These are phyloP conservation scores for Mrakia hoshinonis DNA, from an alignment of 768 basidiomycete species.

Conservation along the genomic window DNA sequence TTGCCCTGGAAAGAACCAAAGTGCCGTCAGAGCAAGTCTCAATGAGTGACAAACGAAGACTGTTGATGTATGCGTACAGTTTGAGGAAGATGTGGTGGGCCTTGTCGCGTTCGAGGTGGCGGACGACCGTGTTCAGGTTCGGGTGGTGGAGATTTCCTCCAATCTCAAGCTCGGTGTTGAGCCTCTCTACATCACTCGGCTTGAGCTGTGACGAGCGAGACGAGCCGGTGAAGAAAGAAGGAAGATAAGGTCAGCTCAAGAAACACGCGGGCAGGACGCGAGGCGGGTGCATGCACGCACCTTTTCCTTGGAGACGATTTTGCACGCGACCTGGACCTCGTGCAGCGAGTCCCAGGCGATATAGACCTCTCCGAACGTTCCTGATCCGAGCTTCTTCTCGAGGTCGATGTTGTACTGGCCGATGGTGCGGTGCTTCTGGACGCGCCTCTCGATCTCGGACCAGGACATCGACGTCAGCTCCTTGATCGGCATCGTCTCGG, in stretches of 20 bases:
- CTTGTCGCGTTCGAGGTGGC: not conserved
- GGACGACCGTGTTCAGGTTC: constrained; percentile 7
- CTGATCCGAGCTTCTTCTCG: constrained; percentile 10
- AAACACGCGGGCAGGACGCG: not conserved
- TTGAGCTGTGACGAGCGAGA: not conserved
- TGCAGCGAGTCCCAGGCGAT: constrained; percentile 6
- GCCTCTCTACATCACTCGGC: not conserved
- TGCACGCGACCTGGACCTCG: constrained; percentile 19
- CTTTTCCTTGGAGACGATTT: constrained; percentile 7
- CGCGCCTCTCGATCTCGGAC: not conserved
- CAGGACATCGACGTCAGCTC: not conserved
- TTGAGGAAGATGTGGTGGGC: constrained; percentile 10
- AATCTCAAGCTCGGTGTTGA: constrained; percentile 15
- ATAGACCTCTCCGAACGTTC: constrained; percentile 22
- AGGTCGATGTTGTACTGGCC: constrained; percentile 1
- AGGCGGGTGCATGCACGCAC: not conserved
- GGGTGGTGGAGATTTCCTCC: constrained; percentile 6
- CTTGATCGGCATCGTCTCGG: not conserved
- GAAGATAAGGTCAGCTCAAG: no score
- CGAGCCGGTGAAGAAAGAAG: not conserved
- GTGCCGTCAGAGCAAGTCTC: not conserved
- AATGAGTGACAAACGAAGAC: not conserved
- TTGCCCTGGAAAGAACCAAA: constrained; percentile 5
- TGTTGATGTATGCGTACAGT: not conserved
- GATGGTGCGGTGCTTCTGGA: not conserved